Conservation (phyloP, 2,329 filamentous ascomycete genomes). For the Apiospora sp. region DNA sequence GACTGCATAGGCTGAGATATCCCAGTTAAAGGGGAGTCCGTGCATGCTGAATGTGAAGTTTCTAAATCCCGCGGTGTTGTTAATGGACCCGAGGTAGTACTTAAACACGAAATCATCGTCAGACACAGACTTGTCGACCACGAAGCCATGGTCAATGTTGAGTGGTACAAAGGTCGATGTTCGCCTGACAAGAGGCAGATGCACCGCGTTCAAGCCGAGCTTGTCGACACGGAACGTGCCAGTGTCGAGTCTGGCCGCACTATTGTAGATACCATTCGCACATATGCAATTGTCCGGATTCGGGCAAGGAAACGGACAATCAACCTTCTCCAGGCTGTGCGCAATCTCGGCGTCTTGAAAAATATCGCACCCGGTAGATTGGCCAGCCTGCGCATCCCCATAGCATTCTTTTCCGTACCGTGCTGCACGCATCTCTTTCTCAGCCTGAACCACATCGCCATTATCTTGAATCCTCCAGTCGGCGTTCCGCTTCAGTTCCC, state of each 20-base stretch:
- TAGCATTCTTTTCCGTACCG: neutral
- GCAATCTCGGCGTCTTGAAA: neutral
- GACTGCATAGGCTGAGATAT: neutral
- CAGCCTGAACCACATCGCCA: neutral
- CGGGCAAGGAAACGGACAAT: neutral
- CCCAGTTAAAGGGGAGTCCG: neutral
- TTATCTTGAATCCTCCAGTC: neutral
- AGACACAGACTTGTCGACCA: neutral
- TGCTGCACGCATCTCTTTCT: neutral
- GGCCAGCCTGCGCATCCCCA: neutral
- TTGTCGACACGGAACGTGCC: neutral
- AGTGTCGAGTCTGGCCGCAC: neutral
- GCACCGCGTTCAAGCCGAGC: neutral
- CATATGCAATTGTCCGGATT: neutral
- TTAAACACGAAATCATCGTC: neutral
- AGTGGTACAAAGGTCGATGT: slow-evolving; percentile 1
- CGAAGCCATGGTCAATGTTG: neutral
- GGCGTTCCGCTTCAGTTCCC: neutral
- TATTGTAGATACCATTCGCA: neutral
- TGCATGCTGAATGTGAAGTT: neutral
- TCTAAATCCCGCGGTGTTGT: neutral
- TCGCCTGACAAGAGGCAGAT: neutral
- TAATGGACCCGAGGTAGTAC: neutral
- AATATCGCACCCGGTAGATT: neutral
- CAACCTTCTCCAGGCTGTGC: neutral